Conservation (phyloP, 2,329 filamentous ascomycete genomes). For the Ophiostoma triangulosporum region DNA sequence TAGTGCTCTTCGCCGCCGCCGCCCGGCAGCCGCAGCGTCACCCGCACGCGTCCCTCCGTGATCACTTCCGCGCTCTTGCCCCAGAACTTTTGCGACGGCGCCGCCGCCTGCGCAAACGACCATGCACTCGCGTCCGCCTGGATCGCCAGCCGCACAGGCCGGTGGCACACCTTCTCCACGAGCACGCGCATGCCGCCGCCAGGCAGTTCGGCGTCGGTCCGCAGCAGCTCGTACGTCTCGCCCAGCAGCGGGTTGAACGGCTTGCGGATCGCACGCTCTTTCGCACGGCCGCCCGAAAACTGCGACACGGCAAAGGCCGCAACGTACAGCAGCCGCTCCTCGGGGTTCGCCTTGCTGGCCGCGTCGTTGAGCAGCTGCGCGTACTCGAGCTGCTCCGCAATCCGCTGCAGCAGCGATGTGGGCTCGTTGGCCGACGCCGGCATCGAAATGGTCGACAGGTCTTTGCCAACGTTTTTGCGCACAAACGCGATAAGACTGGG, state of each 20-base stretch:
- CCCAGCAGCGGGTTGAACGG: conserved; percentile 95
- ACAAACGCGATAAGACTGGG: conserved; percentile 89
- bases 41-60: conserved; percentile 73
- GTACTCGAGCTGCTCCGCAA: conserved; percentile 87
- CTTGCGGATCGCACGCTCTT: conserved; percentile 85
- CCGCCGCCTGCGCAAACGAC: conserved; percentile 77
- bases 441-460: conserved; percentile 93
- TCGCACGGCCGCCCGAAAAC: conserved; percentile 68
- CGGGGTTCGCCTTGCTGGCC: conserved; percentile 42
- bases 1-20: conserved; percentile 61
- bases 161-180: conserved; percentile 90
- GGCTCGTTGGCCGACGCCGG: conserved; percentile 95
- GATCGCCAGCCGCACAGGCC: conserved; percentile 83
- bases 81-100: conserved; percentile 95
- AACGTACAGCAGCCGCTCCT: conserved; percentile 68
- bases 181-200: conserved; percentile 73
- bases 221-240: conserved; percentile 86
- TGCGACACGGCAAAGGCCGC: conserved; percentile 83
- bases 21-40: conserved; percentile 54
- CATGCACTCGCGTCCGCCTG: conserved; percentile 79
- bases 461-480: conserved; percentile 95
- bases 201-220: conserved; percentile 59
- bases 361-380: conserved; percentile 70
- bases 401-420: conserved; percentile 71
- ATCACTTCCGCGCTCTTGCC: conserved; percentile 91